Evolutionary conservation across 2,329 filamentous ascomycete species (phyloP).

Genomic region (Cladophialophora psammophila): DNA sequence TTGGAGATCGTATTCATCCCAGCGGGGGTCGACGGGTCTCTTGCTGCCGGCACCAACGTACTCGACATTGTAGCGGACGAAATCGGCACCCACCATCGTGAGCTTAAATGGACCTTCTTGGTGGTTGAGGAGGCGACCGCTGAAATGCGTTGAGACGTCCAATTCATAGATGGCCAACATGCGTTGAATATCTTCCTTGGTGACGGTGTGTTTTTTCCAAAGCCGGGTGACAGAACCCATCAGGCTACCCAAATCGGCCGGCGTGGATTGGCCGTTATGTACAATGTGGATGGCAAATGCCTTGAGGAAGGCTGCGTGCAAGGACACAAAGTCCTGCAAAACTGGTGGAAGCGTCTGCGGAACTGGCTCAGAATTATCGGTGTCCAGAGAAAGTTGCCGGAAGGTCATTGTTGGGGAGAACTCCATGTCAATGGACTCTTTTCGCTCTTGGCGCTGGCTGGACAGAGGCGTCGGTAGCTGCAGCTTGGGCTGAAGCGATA

Average conservation of each 20-base stretch:
- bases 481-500: conserved; percentile 22
- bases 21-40: conserved; percentile 12
- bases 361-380: not conserved
- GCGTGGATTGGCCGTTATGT: conserved; percentile 69
- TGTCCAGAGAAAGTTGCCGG: conserved; percentile 28
- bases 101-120: conserved; percentile 49
- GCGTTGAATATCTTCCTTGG: conserved; percentile 69
- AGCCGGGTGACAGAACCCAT: conserved; percentile 69
- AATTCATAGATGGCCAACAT: conserved; percentile 68
- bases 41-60: conserved; percentile 25
- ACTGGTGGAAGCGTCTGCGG: conserved; percentile 25
- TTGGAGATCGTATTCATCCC: conserved; percentile 59
- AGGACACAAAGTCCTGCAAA: conserved; percentile 38
- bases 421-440: conserved; percentile 22
- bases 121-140: conserved; percentile 24
- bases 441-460: conserved; percentile 16
- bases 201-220: conserved; percentile 76
- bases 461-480: conserved; percentile 30
- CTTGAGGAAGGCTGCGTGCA: conserved; percentile 73
- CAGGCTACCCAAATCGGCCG: conserved; percentile 69
- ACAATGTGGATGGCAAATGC: conserved; percentile 73
- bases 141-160: not conserved
- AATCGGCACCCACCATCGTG: conserved; percentile 51
- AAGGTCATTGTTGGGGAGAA: conserved; percentile 28
- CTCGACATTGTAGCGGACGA: conserved; percentile 33